These are phyloP conservation scores for Trichosporon sp. DNA, from an alignment of 1,284 basidiomycete species.

Conservation along the genomic window DNA sequence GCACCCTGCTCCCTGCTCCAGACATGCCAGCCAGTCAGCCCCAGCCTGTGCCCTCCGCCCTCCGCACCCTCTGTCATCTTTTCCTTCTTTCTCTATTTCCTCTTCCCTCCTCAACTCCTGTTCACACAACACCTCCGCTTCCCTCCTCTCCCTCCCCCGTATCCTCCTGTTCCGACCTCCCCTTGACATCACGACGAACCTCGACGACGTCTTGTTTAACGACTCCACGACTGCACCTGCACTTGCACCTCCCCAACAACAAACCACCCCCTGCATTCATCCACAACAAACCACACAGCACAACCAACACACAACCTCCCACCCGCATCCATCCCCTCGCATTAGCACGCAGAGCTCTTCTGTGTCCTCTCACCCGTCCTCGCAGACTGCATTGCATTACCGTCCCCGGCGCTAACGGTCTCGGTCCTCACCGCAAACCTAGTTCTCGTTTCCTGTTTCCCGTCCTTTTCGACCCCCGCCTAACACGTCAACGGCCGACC, in stretches of 20 bases:
- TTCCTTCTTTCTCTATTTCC: neutral
- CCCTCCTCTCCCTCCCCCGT: neutral
- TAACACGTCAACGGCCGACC: neutral
- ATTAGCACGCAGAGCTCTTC: neutral
- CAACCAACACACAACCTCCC: slow-evolving; percentile 6
- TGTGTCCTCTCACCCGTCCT: neutral
- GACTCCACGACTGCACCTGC: neutral
- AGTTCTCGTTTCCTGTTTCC: neutral
- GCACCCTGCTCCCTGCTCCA: neutral
- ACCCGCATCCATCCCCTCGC: slow-evolving; percentile 5
- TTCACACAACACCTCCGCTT: neutral
- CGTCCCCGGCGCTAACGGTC: neutral
- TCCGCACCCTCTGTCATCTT: neutral
- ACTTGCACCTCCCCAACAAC: neutral
- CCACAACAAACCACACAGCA: neutral
- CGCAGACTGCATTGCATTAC: neutral
- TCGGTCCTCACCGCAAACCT: neutral
- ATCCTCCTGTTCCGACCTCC: slow-evolving; percentile 9
- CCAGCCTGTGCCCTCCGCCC: neutral
- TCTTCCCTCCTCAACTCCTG: neutral
- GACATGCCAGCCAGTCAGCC: slow-evolving; percentile 1
- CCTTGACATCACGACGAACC: slow-evolving; percentile 2
- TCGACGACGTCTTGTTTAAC: neutral
- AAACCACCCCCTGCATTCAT: neutral
- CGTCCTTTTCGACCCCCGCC: neutral